Conservation (phyloP, 306 rosid genomes). For the Sindora glabra region DNA sequence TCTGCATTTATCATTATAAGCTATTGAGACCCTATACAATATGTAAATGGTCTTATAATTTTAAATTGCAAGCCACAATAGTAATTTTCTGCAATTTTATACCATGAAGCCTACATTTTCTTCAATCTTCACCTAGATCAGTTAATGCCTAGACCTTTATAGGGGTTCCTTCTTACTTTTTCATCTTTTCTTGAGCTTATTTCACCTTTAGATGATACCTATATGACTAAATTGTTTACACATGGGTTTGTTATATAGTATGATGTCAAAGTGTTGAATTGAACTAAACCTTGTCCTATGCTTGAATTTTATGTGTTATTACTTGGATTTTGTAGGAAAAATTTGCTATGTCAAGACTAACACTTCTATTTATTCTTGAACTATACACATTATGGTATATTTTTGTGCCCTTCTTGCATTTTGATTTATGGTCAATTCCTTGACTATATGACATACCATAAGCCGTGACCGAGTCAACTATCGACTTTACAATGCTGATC, state of each 20-base stretch:
- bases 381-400: constrained; percentile 83
- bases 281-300: neutral
- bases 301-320: constrained; percentile 16
- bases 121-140: neutral
- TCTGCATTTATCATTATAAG: too few species aligned
- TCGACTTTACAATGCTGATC: constrained; percentile 82
- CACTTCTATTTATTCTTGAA: constrained; percentile 86
- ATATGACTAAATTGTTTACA: neutral
- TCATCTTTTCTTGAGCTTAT: neutral
- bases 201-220: neutral
- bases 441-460: constrained; percentile 5
- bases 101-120: too few species aligned
- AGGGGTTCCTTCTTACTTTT: neutral
- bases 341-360: constrained; percentile 66
- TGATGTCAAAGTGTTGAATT: too few species aligned
- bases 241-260: neutral
- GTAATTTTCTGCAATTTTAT: too few species aligned
- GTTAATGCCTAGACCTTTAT: neutral
- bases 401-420: constrained; percentile 2
- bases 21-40: too few species aligned
- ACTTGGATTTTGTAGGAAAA: constrained; percentile 60
- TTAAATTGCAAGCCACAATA: too few species aligned
- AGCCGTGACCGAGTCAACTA: constrained; percentile 20
- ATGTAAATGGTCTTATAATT: too few species aligned
- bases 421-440: constrained; percentile 6